Conservation (phyloP, 2,329 filamentous ascomycete species). For the Penicillium nordicum region DNA sequence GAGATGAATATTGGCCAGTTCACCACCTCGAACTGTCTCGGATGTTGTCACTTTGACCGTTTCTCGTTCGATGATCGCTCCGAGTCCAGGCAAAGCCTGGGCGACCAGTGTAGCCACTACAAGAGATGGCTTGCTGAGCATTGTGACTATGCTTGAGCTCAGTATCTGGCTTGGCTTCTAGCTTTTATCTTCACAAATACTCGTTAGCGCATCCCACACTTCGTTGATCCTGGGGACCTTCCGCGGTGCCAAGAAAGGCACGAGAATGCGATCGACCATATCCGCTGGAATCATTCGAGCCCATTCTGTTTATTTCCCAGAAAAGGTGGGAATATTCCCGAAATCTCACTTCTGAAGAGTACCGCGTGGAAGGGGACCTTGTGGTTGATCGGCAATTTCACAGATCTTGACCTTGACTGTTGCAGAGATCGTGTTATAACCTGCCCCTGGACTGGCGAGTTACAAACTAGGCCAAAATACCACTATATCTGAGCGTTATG, state of each 20-base stretch:
- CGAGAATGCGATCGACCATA: constrained; percentile 1
- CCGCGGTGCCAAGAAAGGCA: constrained; percentile 1
- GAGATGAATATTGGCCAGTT: constrained; percentile 11
- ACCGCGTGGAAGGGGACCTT: constrained; percentile 7
- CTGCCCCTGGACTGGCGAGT: too few species aligned
- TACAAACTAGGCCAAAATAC: too few species aligned
- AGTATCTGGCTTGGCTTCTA: background rate
- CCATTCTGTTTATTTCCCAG: background rate
- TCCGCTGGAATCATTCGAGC: background rate
- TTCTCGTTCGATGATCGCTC: background rate
- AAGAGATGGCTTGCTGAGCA: constrained; percentile 1
- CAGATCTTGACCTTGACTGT: background rate
- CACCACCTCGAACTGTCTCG: constrained; percentile 1
- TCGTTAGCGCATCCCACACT: background rate
- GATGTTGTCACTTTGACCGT: constrained; percentile 6
- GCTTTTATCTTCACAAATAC: background rate
- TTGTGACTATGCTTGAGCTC: background rate
- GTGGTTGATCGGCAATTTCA: background rate
- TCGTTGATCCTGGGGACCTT: constrained; percentile 3
- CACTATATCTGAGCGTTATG: too few species aligned
- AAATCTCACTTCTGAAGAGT: background rate
- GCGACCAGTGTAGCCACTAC: background rate
- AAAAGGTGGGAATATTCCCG: background rate
- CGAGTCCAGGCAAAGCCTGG: background rate
- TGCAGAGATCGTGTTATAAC: too few species aligned